Evolutionary conservation across 768 basidiomycete genomes (phyloP), one percentile per base, ranked within the genome.

Genomic region (Boletus rubescentipes): DNA sequence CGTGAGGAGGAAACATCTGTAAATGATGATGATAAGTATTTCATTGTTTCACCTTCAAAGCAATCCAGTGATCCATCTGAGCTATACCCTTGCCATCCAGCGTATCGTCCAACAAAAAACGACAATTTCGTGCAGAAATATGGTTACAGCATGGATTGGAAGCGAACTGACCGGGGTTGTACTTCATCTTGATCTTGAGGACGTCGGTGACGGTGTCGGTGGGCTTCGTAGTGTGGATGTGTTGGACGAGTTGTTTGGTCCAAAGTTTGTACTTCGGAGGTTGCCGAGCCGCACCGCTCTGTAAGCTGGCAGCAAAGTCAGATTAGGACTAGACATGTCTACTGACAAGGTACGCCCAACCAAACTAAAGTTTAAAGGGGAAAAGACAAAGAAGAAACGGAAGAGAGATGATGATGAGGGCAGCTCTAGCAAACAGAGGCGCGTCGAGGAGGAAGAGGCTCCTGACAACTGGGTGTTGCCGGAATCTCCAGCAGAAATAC

Each of bases 1-100:
- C 94, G 87, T 68, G 92, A 93, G 62, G 90, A 91, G 61, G 93
- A 91, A 69, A 89, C 84, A 70, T 91, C 93, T 94, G 63, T 44
- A 29, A 58, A 61, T 43, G 58, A 57, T 46, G 61, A 53, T 57
- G 57, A 59, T 78, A 59, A 78, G 75, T 56, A 71, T 59, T 48
- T 60, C 55, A 43, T 48, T 57, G 60, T 29, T 46, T 54, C 36
- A 54, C 20, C 26, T 21, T 55, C 47, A 50, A 54, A 57, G 51
- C 51, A 41, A 47, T 32, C 54, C 35, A 42, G 50, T 54, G 53
- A 59, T 68, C 52, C 81, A 85, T 83, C 83, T 73, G 67, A 63
- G 64, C 49, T 46, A 50, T 60, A 52, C 54, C 46, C 45, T 38
- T 53, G 56, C 71, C 77, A 87, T 87, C 87, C 85, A 87, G 61